phyloP scores from a whole-genome alignment of 768 basidiomycete species.

The Naganishia antarctica region DNA sequence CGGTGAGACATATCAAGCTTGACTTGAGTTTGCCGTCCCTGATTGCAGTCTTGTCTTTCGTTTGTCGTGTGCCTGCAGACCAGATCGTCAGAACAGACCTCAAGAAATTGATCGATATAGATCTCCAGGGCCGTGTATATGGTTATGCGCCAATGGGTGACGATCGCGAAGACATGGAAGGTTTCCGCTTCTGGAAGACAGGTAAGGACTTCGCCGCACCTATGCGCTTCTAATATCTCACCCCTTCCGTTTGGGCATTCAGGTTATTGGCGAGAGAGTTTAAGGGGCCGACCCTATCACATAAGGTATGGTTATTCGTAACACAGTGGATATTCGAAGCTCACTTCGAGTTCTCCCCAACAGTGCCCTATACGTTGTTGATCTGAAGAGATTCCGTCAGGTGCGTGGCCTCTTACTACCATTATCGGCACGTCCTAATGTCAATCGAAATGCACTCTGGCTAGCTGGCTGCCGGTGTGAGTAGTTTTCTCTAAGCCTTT shows the following conservation, averaged over 20 bases:
- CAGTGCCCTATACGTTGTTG: constrained; percentile 92
- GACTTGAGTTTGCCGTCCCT: too few relatives aligned
- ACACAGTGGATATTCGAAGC: neutral
- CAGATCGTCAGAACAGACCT: constrained; percentile 90
- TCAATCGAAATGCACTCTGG: neutral
- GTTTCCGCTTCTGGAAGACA: constrained; percentile 97
- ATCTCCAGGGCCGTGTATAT: constrained; percentile 88
- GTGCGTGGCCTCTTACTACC: constrained; percentile 53
- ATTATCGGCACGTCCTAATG: constrained; percentile 36
- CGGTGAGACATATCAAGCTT: constrained; percentile 34
- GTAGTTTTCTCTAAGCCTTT: constrained; percentile 48
- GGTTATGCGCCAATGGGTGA: constrained; percentile 98
- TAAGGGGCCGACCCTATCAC: constrained; percentile 81
- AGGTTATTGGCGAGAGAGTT: constrained; percentile 67
- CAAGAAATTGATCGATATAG: constrained; percentile 86
- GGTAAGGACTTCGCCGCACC: constrained; percentile 51
- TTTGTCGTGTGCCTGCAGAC: constrained; percentile 29
- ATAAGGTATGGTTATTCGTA: constrained; percentile 63
- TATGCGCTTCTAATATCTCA: neutral
- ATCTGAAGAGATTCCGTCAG: constrained; percentile 90
- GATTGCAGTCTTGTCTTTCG: neutral
- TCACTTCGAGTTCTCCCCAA: neutral
- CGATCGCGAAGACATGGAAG: constrained; percentile 90
- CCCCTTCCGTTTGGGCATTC: neutral
- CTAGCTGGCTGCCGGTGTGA: constrained; percentile 60